These are phyloP conservation scores for Pleurotus salmoneostramineus DNA, from an alignment of 768 basidiomycete genomes.

Conservation along the genomic window DNA sequence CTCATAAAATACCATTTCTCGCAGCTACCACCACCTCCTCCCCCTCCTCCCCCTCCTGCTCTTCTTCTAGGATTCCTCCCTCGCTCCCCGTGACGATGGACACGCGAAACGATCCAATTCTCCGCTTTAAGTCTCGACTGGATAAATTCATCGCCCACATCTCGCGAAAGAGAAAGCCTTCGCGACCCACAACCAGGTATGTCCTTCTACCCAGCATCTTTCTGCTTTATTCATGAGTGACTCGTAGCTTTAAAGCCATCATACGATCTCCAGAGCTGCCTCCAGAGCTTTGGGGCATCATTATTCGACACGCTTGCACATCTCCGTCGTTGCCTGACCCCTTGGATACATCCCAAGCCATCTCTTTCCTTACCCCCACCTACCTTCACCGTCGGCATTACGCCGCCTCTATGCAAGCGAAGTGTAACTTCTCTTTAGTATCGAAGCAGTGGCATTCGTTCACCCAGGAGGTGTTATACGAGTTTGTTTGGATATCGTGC, in stretches of 20 bases:
- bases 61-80: too few species aligned
- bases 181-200: background rate
- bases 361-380: constrained; percentile 55
- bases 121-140: too few species aligned
- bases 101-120: too few species aligned
- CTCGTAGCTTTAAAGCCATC: too few species aligned
- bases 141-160: background rate
- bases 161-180: background rate
- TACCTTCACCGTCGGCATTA: constrained; percentile 41
- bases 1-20: background rate
- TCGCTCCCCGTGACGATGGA: too few species aligned
- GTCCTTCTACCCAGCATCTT: too few species aligned
- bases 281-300: constrained; percentile 61
- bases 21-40: background rate
- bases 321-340: constrained; percentile 30
- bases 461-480: constrained; percentile 54
- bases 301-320: constrained; percentile 55
- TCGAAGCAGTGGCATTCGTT: constrained; percentile 51
- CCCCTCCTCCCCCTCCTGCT: too few species aligned
- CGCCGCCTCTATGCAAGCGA: constrained; percentile 40
- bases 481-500: constrained; percentile 66
- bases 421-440: constrained; percentile 50
- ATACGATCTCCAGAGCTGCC: constrained; percentile 51
- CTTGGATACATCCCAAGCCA: constrained; percentile 41
- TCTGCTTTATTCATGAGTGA: too few species aligned